Conservation (phyloP, 768 basidiomycete genomes). For the Auricularia heimuer region DNA sequence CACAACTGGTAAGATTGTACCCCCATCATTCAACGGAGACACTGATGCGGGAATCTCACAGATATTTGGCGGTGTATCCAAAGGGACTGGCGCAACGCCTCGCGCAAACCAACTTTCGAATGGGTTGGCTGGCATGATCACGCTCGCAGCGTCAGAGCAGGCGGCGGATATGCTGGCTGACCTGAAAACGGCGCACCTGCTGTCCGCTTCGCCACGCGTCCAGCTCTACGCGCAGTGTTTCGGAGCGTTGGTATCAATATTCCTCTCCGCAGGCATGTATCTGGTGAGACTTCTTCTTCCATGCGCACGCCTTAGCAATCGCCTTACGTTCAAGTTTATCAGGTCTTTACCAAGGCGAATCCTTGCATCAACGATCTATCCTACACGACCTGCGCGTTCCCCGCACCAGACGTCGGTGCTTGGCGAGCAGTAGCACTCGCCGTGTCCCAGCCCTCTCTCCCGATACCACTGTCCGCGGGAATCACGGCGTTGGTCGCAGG, state of each 20-base stretch:
- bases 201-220: constrained; percentile 16
- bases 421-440: constrained; percentile 50
- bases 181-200: constrained; percentile 16
- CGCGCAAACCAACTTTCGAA: constrained; percentile 37
- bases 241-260: constrained; percentile 19
- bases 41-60: constrained; percentile 14
- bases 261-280: constrained; percentile 45
- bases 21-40: background rate
- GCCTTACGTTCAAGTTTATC: background rate
- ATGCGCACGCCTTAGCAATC: too few species aligned
- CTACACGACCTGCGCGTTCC: constrained; percentile 37
- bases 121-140: constrained; percentile 42
- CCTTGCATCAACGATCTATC: constrained; percentile 41
- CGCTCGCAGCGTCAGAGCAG: constrained; percentile 47
- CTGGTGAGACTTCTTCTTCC: constrained; percentile 18
- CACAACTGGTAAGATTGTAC: constrained; percentile 14
- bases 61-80: constrained; percentile 52
- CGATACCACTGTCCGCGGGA: constrained; percentile 45
- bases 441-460: constrained; percentile 39
- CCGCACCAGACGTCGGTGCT: constrained; percentile 45
- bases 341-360: constrained; percentile 47
- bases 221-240: constrained; percentile 18
- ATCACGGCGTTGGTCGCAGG: constrained; percentile 47
- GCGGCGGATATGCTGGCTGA: constrained; percentile 52
- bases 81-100: constrained; percentile 30